A percentile compares a stretch with the other conserved stretches of the same genome.
Evolutionary conservation across 1,139 yeast species (phyloP).

Genomic region (Geotrichum armillariae): DNA sequence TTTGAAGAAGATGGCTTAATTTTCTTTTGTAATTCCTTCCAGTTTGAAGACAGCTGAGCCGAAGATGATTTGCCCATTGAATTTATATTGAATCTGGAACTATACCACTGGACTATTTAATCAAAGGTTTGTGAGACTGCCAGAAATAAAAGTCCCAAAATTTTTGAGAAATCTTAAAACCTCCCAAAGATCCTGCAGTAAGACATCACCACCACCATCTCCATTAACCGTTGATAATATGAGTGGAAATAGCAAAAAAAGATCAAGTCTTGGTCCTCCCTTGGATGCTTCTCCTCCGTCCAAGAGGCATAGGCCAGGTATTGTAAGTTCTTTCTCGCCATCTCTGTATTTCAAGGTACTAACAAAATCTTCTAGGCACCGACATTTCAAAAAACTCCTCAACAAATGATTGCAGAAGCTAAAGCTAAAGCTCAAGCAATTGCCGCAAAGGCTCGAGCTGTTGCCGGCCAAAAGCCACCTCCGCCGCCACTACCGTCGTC

Average conservation of each 20-base stretch:
- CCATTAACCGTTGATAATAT: neutral
- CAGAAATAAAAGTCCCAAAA: neutral
- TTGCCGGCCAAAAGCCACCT: neutral
- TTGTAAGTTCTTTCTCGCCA: conserved; percentile 2
- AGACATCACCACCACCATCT: neutral
- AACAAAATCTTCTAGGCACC: conserved; percentile 4
- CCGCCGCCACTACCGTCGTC: neutral
- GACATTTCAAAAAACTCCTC: conserved; percentile 8
- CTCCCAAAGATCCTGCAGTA: neutral
- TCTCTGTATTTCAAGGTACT: no score
- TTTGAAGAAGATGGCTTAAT: neutral
- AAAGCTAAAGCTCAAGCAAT: conserved; percentile 19
- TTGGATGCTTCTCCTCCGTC: conserved; percentile 15
- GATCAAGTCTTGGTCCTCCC: conserved; percentile 15
- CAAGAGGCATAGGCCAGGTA: conserved; percentile 7
- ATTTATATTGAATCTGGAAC: neutral
- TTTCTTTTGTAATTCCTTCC: conserved; percentile 26
- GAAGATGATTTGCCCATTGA: conserved; percentile 1
- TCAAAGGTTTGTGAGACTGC: no score
- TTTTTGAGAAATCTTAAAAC: neutral
- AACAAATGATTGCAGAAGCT: conserved; percentile 17
- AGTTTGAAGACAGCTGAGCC: conserved; percentile 26
- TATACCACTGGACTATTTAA: no score
- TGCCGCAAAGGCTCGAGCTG: conserved; percentile 15
- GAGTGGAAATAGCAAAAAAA: conserved; percentile 15